These are phyloP conservation scores for Cercospora sojina DNA, from an alignment of 2,329 filamentous ascomycete genomes.

Conservation along the genomic window DNA sequence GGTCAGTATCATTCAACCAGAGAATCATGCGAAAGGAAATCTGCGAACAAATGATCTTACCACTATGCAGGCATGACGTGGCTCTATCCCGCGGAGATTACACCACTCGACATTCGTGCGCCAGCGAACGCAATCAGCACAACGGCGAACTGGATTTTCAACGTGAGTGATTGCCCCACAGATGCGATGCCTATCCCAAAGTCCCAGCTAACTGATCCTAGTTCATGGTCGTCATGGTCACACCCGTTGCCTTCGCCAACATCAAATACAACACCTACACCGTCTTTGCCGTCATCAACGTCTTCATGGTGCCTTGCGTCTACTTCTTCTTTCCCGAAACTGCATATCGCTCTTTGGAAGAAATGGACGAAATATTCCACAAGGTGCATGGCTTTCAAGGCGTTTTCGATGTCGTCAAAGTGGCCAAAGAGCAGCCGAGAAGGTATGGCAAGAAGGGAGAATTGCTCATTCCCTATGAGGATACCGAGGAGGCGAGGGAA, in stretches of 20 bases:
- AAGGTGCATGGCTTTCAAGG: conserved; percentile 46
- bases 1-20: not conserved
- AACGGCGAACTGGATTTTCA: conserved; percentile 45
- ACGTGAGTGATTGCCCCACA: conserved; percentile 6
- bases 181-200: no score
- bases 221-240: conserved; percentile 54
- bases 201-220: not conserved
- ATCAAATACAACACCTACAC: conserved; percentile 63
- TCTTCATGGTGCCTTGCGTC: conserved; percentile 54
- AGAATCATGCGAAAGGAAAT: not conserved
- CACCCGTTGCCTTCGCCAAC: conserved; percentile 56
- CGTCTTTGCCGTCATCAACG: conserved; percentile 63
- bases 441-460: conserved; percentile 60
- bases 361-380: conserved; percentile 60
- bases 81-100: conserved; percentile 29
- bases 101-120: conserved; percentile 39
- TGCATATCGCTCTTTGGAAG: conserved; percentile 62
- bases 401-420: conserved; percentile 55
- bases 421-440: conserved; percentile 54
- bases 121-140: conserved; percentile 45
- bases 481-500: conserved; percentile 35
- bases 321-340: conserved; percentile 51
- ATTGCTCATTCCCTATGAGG: conserved; percentile 54
- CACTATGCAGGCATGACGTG: conserved; percentile 31
- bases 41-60: not conserved